Evolutionary conservation across 495 filamentous ascomycete genomes (phyloP).

Genomic region (Penicillium longicatenatum): DNA sequence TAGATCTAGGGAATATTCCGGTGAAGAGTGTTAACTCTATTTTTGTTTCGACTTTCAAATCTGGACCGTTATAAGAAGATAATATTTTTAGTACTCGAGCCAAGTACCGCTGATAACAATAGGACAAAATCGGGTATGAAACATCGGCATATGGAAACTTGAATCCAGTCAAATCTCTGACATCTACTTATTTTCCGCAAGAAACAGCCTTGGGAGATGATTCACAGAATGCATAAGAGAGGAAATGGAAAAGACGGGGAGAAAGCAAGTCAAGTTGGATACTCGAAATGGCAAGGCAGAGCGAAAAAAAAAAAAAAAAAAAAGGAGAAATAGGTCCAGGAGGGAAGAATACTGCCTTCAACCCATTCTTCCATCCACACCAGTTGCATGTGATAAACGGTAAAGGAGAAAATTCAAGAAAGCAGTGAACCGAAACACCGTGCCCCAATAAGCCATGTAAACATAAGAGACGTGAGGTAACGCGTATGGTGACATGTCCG

Average conservation of each 20-base stretch:
- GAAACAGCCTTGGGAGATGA: background rate
- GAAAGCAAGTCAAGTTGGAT: conserved; percentile 3
- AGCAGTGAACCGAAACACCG: conserved; percentile 26
- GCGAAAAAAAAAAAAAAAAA: background rate
- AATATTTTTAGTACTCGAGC: background rate
- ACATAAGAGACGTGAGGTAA: conserved; percentile 35
- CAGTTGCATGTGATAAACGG: background rate
- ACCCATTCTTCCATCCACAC: conserved; percentile 2
- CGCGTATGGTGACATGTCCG: conserved; percentile 25
- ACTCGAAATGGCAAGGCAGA: conserved; percentile 3
- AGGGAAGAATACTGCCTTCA: background rate
- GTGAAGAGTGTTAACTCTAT: background rate
- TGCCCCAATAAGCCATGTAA: conserved; percentile 23
- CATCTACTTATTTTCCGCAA: background rate
- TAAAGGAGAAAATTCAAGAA: background rate
- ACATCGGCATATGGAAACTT: background rate
- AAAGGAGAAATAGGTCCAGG: background rate
- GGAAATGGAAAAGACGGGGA: background rate
- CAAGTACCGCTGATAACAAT: background rate
- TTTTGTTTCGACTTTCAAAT: background rate
- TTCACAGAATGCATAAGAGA: background rate
- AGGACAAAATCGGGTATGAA: background rate
- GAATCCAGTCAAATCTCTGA: background rate
- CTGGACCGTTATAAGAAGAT: background rate
- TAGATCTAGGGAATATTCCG: no score